These are phyloP conservation scores for Sporisorium graminicola DNA, from an alignment of 1,284 basidiomycete genomes.

Conservation along the genomic window DNA sequence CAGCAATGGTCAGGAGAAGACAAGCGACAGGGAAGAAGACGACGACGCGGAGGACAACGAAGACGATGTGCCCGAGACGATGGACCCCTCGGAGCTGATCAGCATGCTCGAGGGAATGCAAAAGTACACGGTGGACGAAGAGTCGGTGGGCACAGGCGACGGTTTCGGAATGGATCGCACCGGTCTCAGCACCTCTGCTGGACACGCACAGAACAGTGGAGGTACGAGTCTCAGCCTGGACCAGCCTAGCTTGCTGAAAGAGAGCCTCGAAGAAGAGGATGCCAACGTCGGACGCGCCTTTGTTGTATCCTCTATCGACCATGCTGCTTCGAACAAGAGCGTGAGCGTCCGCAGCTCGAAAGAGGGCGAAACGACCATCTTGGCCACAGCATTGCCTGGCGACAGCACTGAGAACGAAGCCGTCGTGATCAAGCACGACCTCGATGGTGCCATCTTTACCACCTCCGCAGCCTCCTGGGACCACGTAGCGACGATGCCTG, in stretches of 20 bases:
- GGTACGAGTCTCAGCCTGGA: slow-evolving; percentile 25
- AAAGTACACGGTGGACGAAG: slow-evolving; percentile 81
- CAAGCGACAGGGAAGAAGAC: slow-evolving; percentile 41
- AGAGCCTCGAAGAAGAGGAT: slow-evolving; percentile 87
- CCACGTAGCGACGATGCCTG: slow-evolving; percentile 84
- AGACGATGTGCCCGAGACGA: slow-evolving; percentile 85
- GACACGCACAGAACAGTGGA: slow-evolving; percentile 64
- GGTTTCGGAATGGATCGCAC: slow-evolving; percentile 64
- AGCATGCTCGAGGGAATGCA: slow-evolving; percentile 83
- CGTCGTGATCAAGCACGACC: slow-evolving; percentile 80
- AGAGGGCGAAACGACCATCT: slow-evolving; percentile 2
- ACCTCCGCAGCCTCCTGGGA: slow-evolving; percentile 74
- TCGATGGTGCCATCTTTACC: slow-evolving; percentile 84
- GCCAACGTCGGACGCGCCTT: slow-evolving; percentile 76
- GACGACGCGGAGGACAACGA: slow-evolving; percentile 69
- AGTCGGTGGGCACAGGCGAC: slow-evolving; percentile 72
- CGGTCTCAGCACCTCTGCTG: slow-evolving; percentile 9
- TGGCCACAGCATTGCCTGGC: slow-evolving; percentile 20
- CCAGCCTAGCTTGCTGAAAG: slow-evolving; percentile 79
- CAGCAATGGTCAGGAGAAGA: slow-evolving; percentile 9
- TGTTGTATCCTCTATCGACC: slow-evolving; percentile 73
- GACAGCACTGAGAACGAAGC: neutral
- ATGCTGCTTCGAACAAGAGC: neutral
- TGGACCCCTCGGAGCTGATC: slow-evolving; percentile 85
- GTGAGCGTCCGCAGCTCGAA: neutral